Base-by-base conservation (phyloP, 441 rosid genomes). In the Arabidopsis lyrata region DNA sequence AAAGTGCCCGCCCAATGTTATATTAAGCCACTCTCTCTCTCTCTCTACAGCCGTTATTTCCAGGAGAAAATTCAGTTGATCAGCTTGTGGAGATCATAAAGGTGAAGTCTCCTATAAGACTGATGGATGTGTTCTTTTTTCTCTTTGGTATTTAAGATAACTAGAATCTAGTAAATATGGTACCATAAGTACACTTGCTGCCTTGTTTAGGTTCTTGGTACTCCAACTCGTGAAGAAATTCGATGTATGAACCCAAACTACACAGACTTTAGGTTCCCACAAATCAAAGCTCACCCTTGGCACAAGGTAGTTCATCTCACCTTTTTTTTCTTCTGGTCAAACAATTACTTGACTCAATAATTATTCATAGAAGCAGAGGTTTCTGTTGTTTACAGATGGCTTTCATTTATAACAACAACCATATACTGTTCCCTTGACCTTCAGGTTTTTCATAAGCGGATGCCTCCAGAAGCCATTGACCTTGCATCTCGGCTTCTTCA, bases 391-490 rank as follows among this genome's bases (percentile, higher is more conserved):
- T 22, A 22, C 24, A 22, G 24, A 22, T 22, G 24, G 24, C 24
- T 22, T 31, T 35, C 45, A 38, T 27, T 14, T 36, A 31, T 60
- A 44, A 20, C 45, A 62, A 11, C 61, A 38, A 74, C 56, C 68
- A 59, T 13, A 49, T 45, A 15, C 0, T 65, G 52, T 73, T 45
- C 49, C 50, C 38, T 65, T 57, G 63, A 41, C 52, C 55, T 72
- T 41, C 65, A 88, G 90, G 83, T 88, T 63, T 88, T 88, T 76
- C 89, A 86, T 72, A 86, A 86, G 67, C 70, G 89, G 54, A 88
- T 88, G 93, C 93, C 93, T 78, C 89, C 90, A 13, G 90, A 88
- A 79, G 93, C 93, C 12, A 84, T 86, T 68, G 93, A 88, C 73
- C 93, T 88, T 22, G 84, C 89, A 42, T 88, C 93, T 48, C 82